These are phyloP conservation scores for Pichia sp. DNA, from an alignment of 1,139 yeast species.

Conservation along the genomic window DNA sequence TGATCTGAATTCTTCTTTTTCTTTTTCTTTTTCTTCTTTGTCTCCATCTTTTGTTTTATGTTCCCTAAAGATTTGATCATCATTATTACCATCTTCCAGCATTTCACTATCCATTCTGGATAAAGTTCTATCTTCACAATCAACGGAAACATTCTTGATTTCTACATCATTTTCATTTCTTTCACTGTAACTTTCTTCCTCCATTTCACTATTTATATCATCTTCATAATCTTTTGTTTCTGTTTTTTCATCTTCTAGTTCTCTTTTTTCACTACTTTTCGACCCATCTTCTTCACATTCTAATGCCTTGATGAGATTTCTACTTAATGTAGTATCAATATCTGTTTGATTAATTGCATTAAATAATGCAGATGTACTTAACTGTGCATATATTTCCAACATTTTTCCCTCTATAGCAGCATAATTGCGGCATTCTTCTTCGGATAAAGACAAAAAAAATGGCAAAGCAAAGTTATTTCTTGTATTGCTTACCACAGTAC, in stretches of 20 bases:
- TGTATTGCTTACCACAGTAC: constrained; percentile 41
- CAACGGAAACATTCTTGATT: too few relatives aligned
- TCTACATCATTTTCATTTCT: too few relatives aligned
- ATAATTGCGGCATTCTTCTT: constrained; percentile 44
- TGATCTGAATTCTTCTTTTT: background rate
- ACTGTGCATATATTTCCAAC: constrained; percentile 37
- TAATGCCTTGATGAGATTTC: constrained; percentile 31
- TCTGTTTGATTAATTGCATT: constrained; percentile 16
- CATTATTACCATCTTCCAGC: background rate
- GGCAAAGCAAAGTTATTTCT: constrained; percentile 58
- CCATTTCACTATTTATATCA: too few relatives aligned
- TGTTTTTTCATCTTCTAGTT: background rate
- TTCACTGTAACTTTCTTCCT: too few relatives aligned
- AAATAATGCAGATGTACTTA: constrained; percentile 34
- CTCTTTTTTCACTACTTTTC: too few relatives aligned
- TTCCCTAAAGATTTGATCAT: background rate
- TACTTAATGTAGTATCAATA: constrained; percentile 26
- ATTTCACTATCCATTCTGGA: background rate
- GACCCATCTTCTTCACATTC: background rate
- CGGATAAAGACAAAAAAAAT: constrained; percentile 52
- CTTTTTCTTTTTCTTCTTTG: background rate
- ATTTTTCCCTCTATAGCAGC: constrained; percentile 53
- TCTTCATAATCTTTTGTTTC: background rate
- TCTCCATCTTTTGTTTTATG: background rate
- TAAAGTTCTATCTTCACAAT: too few relatives aligned